Evolutionary conservation across 305 asterid species (phyloP).

Genomic region (Solanum aculeatissimum): DNA sequence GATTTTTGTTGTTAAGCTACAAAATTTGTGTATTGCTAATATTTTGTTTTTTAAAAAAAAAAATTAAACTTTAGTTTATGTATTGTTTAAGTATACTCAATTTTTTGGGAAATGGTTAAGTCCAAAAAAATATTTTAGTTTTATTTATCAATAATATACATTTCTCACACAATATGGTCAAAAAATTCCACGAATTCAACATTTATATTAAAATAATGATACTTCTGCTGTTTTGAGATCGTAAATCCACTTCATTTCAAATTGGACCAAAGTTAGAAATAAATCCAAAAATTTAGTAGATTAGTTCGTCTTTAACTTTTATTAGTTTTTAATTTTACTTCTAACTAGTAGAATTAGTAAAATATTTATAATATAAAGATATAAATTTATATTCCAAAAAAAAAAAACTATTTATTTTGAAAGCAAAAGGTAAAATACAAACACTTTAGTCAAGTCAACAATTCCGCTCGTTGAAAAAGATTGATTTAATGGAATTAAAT

Average conservation of each 20-base stretch:
- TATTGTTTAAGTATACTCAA: neutral
- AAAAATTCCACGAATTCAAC: too few species aligned
- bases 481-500: neutral
- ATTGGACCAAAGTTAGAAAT: too few species aligned
- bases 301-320: neutral
- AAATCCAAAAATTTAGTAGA: neutral
- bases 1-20: rapidly evolving
- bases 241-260: too few species aligned
- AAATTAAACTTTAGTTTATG: neutral
- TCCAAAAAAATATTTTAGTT: neutral
- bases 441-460: neutral
- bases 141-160: too few species aligned
- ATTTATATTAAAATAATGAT: too few species aligned
- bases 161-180: neutral
- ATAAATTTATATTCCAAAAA: neutral
- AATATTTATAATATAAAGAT: neutral
- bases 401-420: neutral
- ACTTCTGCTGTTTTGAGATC: too few species aligned
- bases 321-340: too few species aligned
- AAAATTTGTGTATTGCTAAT: neutral
- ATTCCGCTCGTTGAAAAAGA: neutral
- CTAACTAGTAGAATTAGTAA: too few species aligned
- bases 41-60: neutral
- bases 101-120: neutral
- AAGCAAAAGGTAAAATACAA: neutral